phyloP scores from a whole-genome alignment of 2,329 filamentous ascomycete species.

The Laburnicola sp. region DNA sequence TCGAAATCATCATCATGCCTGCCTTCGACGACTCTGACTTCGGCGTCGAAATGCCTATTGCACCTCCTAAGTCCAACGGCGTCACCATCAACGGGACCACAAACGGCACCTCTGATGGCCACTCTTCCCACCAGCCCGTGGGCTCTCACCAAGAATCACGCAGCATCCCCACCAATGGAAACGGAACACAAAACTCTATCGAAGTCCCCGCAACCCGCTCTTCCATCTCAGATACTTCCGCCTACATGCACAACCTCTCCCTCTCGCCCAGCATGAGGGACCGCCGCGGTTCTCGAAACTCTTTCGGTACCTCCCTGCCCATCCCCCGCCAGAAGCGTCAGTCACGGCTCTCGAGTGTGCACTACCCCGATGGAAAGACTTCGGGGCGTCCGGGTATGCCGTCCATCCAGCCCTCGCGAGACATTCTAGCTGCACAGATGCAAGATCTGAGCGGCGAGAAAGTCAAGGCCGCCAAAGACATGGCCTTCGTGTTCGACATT shows the following conservation, averaged over 20 bases:
- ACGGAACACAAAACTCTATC: conserved; percentile 54
- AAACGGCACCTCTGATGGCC: background rate
- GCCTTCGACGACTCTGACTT: conserved; percentile 62
- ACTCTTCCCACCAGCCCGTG: conserved; percentile 20
- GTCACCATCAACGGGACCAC: conserved; percentile 12
- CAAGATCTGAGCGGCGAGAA: conserved; percentile 69
- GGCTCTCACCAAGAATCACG: conserved; percentile 41
- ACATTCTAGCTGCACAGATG: conserved; percentile 70
- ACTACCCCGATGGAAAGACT: conserved; percentile 52
- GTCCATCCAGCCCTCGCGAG: conserved; percentile 63
- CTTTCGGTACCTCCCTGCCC: conserved; percentile 71
- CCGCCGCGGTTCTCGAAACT: conserved; percentile 71
- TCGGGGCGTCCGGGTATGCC: conserved; percentile 59
- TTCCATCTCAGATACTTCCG: conserved; percentile 67
- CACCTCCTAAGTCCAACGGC: conserved; percentile 30
- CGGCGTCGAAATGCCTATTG: conserved; percentile 43
- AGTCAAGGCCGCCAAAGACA: conserved; percentile 72
- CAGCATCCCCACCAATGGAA: conserved; percentile 33
- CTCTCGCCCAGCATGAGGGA: conserved; percentile 68
- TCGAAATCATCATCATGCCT: conserved; percentile 52
- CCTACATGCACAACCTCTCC: conserved; percentile 75
- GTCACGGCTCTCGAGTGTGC: conserved; percentile 67
- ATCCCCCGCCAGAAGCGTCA: conserved; percentile 72
- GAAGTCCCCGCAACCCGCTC: conserved; percentile 71
- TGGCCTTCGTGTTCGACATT: conserved; percentile 80